phyloP scores from a whole-genome alignment of 2,329 filamentous ascomycete genomes.

The Ophiocordyceps camponoti-saundersi region DNA sequence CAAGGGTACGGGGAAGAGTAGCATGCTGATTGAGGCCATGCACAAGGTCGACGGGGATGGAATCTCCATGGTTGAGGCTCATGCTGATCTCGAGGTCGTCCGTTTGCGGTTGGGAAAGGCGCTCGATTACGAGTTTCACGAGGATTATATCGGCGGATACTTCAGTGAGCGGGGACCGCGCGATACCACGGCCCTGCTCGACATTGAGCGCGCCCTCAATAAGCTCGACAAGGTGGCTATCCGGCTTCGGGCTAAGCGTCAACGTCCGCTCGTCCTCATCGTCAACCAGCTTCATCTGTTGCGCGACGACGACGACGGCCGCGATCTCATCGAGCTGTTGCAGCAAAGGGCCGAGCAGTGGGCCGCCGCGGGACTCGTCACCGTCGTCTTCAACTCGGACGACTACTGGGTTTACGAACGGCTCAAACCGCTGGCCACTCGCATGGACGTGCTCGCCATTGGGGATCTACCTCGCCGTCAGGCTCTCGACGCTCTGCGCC shows the following conservation, averaged over 20 bases:
- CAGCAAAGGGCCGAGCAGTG: slow-evolving; percentile 94
- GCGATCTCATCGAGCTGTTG: slow-evolving; percentile 80
- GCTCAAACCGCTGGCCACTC: slow-evolving; percentile 76
- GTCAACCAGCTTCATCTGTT: slow-evolving; percentile 89
- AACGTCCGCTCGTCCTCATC: slow-evolving; percentile 70
- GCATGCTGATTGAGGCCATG: slow-evolving; percentile 93
- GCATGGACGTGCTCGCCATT: slow-evolving; percentile 86
- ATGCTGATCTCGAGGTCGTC: slow-evolving; percentile 90
- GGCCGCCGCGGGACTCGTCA: slow-evolving; percentile 83
- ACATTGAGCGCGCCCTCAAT: slow-evolving; percentile 94
- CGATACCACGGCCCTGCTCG: slow-evolving; percentile 79
- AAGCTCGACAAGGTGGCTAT: slow-evolving; percentile 94
- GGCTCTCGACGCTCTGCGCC: slow-evolving; percentile 59
- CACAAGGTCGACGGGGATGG: slow-evolving; percentile 77
- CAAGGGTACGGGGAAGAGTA: slow-evolving; percentile 92
- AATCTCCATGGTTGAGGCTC: slow-evolving; percentile 89
- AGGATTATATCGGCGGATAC: slow-evolving; percentile 92
- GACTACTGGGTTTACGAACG: slow-evolving; percentile 98
- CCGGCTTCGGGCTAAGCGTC: slow-evolving; percentile 40
- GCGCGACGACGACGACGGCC: slow-evolving; percentile 82
- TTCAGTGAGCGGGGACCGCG: slow-evolving; percentile 89
- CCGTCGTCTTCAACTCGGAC: slow-evolving; percentile 86
- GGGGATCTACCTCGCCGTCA: slow-evolving; percentile 64
- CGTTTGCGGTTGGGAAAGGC: slow-evolving; percentile 84
- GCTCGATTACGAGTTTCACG: slow-evolving; percentile 90